These are phyloP conservation scores for Eucalyptus cladocalyx DNA, from an alignment of 345 rosid species.

Conservation along the genomic window DNA sequence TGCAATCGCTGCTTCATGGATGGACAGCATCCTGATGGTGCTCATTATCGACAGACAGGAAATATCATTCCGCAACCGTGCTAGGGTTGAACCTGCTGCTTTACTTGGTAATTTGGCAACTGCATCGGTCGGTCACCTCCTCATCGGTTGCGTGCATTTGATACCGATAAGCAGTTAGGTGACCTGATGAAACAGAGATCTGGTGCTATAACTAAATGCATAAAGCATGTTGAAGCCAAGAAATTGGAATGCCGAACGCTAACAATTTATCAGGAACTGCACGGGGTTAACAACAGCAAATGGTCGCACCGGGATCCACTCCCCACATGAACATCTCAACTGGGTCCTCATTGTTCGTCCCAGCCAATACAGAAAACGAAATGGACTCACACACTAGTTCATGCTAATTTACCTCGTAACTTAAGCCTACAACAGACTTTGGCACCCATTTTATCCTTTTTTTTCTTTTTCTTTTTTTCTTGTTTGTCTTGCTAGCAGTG, in stretches of 20 bases:
- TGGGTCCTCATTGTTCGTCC: background rate
- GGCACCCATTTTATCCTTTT: background rate
- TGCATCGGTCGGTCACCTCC: background rate
- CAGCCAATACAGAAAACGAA: background rate
- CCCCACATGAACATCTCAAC: conserved; percentile 25
- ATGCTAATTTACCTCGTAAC: conserved; percentile 3
- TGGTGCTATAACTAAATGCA: background rate
- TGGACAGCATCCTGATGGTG: background rate
- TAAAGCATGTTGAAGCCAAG: background rate
- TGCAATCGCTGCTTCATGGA: background rate
- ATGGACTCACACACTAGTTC: background rate
- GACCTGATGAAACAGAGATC: background rate
- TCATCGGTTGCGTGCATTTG: background rate
- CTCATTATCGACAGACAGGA: background rate
- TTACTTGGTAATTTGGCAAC: background rate
- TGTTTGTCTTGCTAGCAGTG: background rate
- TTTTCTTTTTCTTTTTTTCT: background rate
- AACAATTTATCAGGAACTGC: background rate
- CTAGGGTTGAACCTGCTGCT: background rate
- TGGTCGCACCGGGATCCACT: conserved; percentile 29
- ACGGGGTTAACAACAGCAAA: background rate
- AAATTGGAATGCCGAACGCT: background rate
- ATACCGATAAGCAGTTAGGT: background rate
- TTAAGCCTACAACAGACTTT: background rate
- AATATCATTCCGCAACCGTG: background rate